A percentile compares a stretch with the other conserved stretches of the same genome.
Conservation (phyloP, 148 eudicot genomes). For the Chenopodium quinoa region DNA sequence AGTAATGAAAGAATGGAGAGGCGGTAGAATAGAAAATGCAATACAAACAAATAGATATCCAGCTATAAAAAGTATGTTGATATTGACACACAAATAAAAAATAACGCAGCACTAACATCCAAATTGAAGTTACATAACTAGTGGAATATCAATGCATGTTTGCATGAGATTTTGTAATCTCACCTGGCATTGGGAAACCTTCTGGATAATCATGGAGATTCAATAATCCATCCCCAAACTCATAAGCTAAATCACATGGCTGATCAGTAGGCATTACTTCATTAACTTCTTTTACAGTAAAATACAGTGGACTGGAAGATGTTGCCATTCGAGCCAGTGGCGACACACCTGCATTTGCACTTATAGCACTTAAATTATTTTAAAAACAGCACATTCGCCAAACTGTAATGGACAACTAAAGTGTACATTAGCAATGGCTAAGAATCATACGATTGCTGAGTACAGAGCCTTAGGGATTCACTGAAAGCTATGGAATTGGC, state of each 20-base stretch:
- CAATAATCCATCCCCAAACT: slow-evolving; percentile 69
- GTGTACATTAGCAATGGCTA: background rate
- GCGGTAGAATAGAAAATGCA: background rate
- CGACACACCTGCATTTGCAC: slow-evolving; percentile 47
- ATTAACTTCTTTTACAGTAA: slow-evolving; percentile 48
- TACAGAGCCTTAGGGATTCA: background rate
- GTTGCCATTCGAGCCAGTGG: slow-evolving; percentile 41
- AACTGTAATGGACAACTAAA: background rate
- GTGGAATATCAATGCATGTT: background rate
- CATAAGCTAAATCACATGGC: slow-evolving; percentile 84
- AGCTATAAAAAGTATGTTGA: background rate
- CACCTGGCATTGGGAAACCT: slow-evolving; percentile 77
- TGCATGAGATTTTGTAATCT: slow-evolving; percentile 9
- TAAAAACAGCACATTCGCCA: slow-evolving; percentile 1
- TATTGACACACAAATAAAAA: background rate
- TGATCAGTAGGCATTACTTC: slow-evolving; percentile 88
- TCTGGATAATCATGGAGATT: slow-evolving; percentile 58
- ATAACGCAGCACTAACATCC: background rate
- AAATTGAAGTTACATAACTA: background rate
- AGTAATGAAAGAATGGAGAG: background rate
- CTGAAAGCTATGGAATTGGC: background rate
- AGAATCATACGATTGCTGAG: background rate
- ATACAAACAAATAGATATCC: background rate
- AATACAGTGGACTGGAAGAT: slow-evolving; percentile 64
- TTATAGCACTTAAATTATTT: background rate